A percentile compares a stretch with the other conserved stretches of the same genome.
These are phyloP conservation scores for Citrus reticulata DNA, from an alignment of 345 rosid species.

Conservation along the genomic window DNA sequence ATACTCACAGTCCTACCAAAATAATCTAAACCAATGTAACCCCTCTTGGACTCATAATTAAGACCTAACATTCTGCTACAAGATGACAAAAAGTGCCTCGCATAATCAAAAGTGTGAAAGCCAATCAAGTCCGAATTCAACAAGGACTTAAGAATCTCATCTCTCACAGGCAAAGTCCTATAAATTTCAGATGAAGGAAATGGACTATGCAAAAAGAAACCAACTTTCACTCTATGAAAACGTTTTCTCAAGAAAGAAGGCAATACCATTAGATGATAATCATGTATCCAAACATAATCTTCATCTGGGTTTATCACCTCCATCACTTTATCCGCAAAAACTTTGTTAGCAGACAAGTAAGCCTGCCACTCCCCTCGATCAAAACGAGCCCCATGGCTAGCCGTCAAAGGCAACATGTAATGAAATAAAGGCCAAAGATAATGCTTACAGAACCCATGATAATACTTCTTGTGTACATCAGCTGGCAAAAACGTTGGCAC, in stretches of 20 bases:
- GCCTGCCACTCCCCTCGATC: conserved; percentile 58
- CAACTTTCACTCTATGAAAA: conserved; percentile 52
- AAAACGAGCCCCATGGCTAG: conserved; percentile 51
- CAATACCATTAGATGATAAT: conserved; percentile 78
- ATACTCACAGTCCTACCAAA: conserved; percentile 70
- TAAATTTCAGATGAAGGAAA: conserved; percentile 82
- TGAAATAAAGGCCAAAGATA: conserved; percentile 88
- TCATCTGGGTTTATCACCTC: conserved; percentile 61
- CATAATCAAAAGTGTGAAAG: conserved; percentile 84
- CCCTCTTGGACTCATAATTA: conserved; percentile 73
- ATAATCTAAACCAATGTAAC: conserved; percentile 80
- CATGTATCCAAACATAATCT: conserved; percentile 82
- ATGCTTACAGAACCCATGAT: conserved; percentile 87
- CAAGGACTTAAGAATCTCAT: conserved; percentile 63
- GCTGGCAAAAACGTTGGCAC: conserved; percentile 60
- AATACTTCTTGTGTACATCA: conserved; percentile 52
- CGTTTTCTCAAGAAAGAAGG: conserved; percentile 65
- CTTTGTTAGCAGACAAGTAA: conserved; percentile 55
- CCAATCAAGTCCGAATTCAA: conserved; percentile 83
- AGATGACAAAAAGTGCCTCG: conserved; percentile 79
- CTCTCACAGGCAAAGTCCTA: conserved; percentile 63
- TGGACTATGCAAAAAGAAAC: conserved; percentile 67
- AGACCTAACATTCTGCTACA: conserved; percentile 83
- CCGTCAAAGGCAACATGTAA: conserved; percentile 56
- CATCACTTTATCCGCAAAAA: conserved; percentile 61